These are phyloP conservation scores for Cytauxzoon felis DNA, from an alignment of 169 alveolate genomes.

Conservation along the genomic window DNA sequence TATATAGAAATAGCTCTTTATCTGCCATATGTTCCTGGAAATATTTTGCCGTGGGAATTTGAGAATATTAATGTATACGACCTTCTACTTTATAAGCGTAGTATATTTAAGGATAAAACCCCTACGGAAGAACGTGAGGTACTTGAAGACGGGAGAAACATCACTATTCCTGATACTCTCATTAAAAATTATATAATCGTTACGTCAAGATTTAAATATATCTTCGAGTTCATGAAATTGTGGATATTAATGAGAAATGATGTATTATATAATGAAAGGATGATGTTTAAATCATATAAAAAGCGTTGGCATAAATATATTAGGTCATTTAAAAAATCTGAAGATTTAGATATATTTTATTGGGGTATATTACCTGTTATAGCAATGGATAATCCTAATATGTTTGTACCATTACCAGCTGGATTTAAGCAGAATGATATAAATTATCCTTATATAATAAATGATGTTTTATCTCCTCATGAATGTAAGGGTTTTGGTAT, in stretches of 20 bases:
- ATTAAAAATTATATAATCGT: constrained; percentile 8
- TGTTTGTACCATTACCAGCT: constrained; percentile 83
- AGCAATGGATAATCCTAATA: constrained; percentile 81
- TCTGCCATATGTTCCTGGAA: constrained; percentile 57
- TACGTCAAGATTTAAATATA: constrained; percentile 3
- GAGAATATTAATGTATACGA: constrained; percentile 16
- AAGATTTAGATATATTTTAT: constrained; percentile 63
- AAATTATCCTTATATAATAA: constrained; percentile 67
- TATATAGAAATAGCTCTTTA: constrained; percentile 60
- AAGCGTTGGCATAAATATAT: constrained; percentile 25
- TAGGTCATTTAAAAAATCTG: neutral
- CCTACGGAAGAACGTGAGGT: no score
- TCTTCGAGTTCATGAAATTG: constrained; percentile 11
- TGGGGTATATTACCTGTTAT: constrained; percentile 88
- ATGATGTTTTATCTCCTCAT: constrained; percentile 45
- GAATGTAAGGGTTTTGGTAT: constrained; percentile 39
- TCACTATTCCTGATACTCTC: neutral
- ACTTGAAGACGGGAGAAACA: no score
- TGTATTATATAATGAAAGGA: constrained; percentile 22
- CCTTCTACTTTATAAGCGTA: neutral
- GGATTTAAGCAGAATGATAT: constrained; percentile 79
- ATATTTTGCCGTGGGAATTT: constrained; percentile 45
- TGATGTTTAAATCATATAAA: constrained; percentile 22
- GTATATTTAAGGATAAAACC: neutral
- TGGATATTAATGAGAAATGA: constrained; percentile 29